Conservation (phyloP, 345 rosid genomes). For the Odontarrhena argentea region DNA sequence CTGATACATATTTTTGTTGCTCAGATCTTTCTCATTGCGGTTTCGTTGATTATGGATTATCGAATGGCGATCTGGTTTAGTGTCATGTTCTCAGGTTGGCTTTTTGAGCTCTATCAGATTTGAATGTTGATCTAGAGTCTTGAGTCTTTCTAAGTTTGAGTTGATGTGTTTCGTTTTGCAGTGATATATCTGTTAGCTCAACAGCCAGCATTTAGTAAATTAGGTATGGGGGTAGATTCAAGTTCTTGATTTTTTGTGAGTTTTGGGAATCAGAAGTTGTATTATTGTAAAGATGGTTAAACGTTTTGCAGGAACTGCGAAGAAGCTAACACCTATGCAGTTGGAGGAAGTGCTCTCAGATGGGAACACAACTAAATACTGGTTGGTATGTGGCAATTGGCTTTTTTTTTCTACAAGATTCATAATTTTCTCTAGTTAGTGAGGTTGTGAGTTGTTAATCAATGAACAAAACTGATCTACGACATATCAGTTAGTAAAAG, state of each 20-base stretch:
- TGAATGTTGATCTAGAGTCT: constrained; percentile 8
- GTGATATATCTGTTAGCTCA: constrained; percentile 67
- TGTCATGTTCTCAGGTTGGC: constrained; percentile 64
- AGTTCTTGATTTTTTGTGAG: not conserved
- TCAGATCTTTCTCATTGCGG: constrained; percentile 74
- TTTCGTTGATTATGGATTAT: constrained; percentile 68
- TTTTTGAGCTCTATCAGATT: constrained; percentile 19
- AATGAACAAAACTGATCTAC: not conserved
- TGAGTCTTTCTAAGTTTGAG: not conserved
- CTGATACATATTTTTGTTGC: constrained; percentile 19
- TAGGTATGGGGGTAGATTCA: constrained; percentile 53
- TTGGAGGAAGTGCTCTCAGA: constrained; percentile 77
- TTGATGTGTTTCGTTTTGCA: constrained; percentile 41
- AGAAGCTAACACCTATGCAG: constrained; percentile 82
- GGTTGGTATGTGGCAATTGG: constrained; percentile 72
- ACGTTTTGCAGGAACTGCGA: constrained; percentile 56
- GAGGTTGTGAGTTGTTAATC: constrained; percentile 14
- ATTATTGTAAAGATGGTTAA: constrained; percentile 4
- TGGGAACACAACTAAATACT: constrained; percentile 72
- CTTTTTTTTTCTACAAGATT: constrained; percentile 22
- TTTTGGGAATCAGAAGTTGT: constrained; percentile 6
- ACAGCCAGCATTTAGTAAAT: constrained; percentile 64
- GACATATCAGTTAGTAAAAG: not conserved
- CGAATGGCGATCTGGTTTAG: constrained; percentile 70
- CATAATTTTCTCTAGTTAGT: not conserved